Percentiles rank a stretch among this genome's conserved stretches.
Evolutionary conservation across 306 rosid species (phyloP).

Genomic region (Prunus padus): DNA sequence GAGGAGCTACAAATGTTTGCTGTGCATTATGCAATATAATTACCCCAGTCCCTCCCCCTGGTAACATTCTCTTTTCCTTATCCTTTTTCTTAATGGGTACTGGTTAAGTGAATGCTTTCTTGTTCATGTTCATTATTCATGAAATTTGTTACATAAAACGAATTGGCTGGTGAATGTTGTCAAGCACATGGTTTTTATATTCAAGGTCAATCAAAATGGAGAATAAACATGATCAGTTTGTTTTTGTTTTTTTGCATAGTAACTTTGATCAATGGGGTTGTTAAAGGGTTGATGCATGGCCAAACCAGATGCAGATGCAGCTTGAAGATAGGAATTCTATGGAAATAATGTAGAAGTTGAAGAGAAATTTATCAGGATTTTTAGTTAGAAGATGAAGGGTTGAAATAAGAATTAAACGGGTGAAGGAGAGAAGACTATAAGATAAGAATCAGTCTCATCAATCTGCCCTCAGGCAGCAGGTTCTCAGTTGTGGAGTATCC

Average conservation of each 20-base stretch:
- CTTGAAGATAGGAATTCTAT: neutral
- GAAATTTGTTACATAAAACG: neutral
- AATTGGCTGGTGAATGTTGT: neutral
- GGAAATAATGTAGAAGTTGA: neutral
- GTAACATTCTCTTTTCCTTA: constrained; percentile 36
- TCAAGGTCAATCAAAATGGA: neutral
- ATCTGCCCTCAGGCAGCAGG: neutral
- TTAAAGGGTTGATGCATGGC: neutral
- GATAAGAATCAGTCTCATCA: neutral
- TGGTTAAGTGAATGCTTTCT: neutral
- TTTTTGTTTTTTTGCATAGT: too few species aligned
- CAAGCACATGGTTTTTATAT: neutral
- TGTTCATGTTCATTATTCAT: neutral
- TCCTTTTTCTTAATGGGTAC: neutral
- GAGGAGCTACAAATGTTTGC: constrained; percentile 95
- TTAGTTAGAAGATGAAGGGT: neutral
- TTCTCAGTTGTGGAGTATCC: neutral
- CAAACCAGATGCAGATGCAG: neutral
- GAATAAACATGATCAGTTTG: neutral
- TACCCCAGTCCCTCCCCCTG: constrained; percentile 86
- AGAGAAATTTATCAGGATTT: neutral
- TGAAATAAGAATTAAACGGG: neutral
- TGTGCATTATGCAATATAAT: constrained; percentile 85
- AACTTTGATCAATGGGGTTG: too few species aligned
- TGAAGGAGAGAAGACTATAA: neutral